A percentile compares a stretch with the other conserved stretches of the same genome.
Evolutionary conservation across 2,329 filamentous ascomycete species (phyloP).

Genomic region (Alternaria gaisen): DNA sequence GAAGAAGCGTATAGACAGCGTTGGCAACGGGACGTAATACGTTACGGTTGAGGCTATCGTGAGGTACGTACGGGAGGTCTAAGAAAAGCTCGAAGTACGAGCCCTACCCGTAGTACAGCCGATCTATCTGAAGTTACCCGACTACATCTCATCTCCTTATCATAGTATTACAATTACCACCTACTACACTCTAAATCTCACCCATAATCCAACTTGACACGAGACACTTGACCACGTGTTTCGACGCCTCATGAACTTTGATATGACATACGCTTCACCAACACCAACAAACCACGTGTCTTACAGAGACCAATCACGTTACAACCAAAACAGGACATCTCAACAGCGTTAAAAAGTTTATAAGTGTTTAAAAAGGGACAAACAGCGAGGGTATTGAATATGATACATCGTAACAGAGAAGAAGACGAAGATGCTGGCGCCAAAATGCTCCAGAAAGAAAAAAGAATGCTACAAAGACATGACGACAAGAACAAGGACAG

Average conservation of each 20-base stretch:
- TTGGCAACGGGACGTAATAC: too few species aligned
- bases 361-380: not conserved
- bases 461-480: not conserved
- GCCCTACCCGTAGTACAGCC: too few species aligned
- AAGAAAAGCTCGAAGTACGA: too few species aligned
- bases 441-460: not conserved
- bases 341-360: not conserved
- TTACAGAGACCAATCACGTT: not conserved
- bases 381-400: slow-evolving; percentile 13
- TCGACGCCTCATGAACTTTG: too few species aligned
- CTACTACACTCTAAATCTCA: too few species aligned
- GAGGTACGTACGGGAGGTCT: too few species aligned
- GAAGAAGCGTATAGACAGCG: too few species aligned
- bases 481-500: not conserved
- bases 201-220: too few species aligned
- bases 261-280: fast-evolving
- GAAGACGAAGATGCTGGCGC: not conserved
- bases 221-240: not conserved
- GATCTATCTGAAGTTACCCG: too few species aligned
- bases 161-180: too few species aligned
- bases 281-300: not conserved
- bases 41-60: too few species aligned
- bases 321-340: not conserved
- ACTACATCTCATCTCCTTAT: too few species aligned
- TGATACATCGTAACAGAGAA: not conserved